These are phyloP conservation scores for Debaryomyces psychrophilus DNA, from an alignment of 1,139 yeast species.

Conservation along the genomic window DNA sequence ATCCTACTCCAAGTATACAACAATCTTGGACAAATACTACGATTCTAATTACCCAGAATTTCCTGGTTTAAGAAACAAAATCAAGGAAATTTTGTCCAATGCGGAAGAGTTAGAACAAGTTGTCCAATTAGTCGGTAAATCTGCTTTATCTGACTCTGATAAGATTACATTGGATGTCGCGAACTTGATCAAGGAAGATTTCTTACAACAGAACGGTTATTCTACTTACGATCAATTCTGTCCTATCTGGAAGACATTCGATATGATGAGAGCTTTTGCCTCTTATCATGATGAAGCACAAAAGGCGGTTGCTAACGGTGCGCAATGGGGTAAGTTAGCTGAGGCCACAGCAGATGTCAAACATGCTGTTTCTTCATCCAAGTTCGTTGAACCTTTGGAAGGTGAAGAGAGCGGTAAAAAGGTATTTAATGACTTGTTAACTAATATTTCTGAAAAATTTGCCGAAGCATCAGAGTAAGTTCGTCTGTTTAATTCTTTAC, in stretches of 20 bases:
- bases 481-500: constrained; percentile 12
- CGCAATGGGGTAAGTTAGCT: constrained; percentile 88
- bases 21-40: constrained; percentile 81
- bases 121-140: constrained; percentile 97
- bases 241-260: constrained; percentile 98
- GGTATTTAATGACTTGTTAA: constrained; percentile 76
- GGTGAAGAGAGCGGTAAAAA: constrained; percentile 78
- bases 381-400: constrained; percentile 92
- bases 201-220: constrained; percentile 98
- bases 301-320: constrained; percentile 93
- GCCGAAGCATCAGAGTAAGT: constrained; percentile 90
- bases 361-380: constrained; percentile 91
- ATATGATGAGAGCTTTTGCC: constrained; percentile 95
- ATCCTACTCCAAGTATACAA: constrained; percentile 95
- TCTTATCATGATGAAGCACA: constrained; percentile 96
- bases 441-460: constrained; percentile 83
- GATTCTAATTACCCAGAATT: constrained; percentile 87
- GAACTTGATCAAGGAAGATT: constrained; percentile 89
- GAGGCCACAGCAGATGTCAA: constrained; percentile 89
- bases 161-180: constrained; percentile 96
- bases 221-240: constrained; percentile 98
- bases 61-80: constrained; percentile 85
- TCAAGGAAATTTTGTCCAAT: constrained; percentile 90
- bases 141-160: constrained; percentile 94
- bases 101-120: constrained; percentile 99